These are phyloP conservation scores for Fusarium euwallaceae DNA, from an alignment of 2,329 filamentous ascomycete genomes.

Conservation along the genomic window DNA sequence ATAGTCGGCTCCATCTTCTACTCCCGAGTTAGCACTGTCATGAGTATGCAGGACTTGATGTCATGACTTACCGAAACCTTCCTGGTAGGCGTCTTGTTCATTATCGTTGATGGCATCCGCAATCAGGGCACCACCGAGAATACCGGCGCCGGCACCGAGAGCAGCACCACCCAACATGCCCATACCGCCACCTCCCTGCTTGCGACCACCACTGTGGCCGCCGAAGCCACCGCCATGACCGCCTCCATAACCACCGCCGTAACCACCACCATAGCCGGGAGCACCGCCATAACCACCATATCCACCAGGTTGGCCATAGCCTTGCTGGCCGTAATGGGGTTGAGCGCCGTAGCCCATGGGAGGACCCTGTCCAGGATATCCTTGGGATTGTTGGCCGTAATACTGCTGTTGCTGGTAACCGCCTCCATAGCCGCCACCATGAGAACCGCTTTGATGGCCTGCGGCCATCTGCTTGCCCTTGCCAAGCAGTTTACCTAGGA, in stretches of 20 bases:
- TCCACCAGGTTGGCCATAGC: conserved; percentile 31
- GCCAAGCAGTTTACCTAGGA: conserved; percentile 66
- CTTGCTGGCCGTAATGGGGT: conserved; percentile 42
- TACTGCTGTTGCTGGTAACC: conserved; percentile 50
- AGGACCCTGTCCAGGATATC: conserved; percentile 44
- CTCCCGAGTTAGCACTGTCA: conserved; percentile 36
- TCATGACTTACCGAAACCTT: conserved; percentile 56
- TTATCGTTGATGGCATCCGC: conserved; percentile 75
- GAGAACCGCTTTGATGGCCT: conserved; percentile 42
- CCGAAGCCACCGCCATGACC: conserved; percentile 51
- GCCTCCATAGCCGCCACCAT: conserved; percentile 40
- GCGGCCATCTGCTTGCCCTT: conserved; percentile 58
- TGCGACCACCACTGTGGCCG: conserved; percentile 48
- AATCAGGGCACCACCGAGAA: conserved; percentile 82
- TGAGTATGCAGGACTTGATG: neutral
- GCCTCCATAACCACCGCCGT: neutral
- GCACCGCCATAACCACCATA: conserved; percentile 51
- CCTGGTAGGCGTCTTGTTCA: conserved; percentile 68
- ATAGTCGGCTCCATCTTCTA: conserved; percentile 51
- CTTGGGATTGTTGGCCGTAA: conserved; percentile 42
- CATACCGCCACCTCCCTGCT: conserved; percentile 61
- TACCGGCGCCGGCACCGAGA: conserved; percentile 83
- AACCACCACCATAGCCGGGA: conserved; percentile 27
- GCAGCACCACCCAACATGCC: conserved; percentile 81
- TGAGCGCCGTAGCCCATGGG: conserved; percentile 47